These are phyloP conservation scores for Fusarium torreyae DNA, from an alignment of 2,329 filamentous ascomycete species.

Conservation along the genomic window DNA sequence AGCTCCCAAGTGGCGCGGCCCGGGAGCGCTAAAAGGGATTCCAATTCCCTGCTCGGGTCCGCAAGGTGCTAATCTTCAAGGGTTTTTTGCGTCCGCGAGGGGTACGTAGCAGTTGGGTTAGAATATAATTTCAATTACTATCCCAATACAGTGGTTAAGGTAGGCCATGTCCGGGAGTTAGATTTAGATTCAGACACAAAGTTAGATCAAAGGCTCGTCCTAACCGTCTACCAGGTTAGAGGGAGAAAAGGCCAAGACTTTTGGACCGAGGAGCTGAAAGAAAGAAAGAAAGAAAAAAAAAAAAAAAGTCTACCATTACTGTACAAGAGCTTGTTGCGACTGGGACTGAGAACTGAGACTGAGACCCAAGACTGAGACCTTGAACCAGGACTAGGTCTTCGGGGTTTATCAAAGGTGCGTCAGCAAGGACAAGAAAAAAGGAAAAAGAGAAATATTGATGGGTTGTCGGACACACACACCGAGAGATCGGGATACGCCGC, in stretches of 20 bases:
- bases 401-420: conserved; percentile 19
- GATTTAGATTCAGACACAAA: neutral
- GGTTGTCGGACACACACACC: neutral
- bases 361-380: conserved; percentile 4
- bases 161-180: conserved; percentile 20
- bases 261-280: conserved; percentile 1
- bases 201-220: conserved; percentile 1
- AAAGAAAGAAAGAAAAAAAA: neutral
- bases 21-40: conserved; percentile 43
- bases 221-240: conserved; percentile 24
- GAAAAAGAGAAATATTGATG: neutral
- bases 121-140: conserved; percentile 16
- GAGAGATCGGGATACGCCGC: neutral
- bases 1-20: conserved; percentile 42
- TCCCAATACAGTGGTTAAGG: conserved; percentile 31
- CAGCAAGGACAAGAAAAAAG: conserved; percentile 1
- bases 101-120: neutral
- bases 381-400: conserved; percentile 17
- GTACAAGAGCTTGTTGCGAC: conserved; percentile 12
- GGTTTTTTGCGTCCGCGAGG: too few species aligned
- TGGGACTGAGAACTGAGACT: conserved; percentile 9
- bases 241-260: conserved; percentile 12
- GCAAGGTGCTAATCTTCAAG: neutral
- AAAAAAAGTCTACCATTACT: neutral
- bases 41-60: conserved; percentile 27